phyloP scores from a whole-genome alignment of 495 filamentous ascomycete species.

The Bathelium albidoporum region DNA sequence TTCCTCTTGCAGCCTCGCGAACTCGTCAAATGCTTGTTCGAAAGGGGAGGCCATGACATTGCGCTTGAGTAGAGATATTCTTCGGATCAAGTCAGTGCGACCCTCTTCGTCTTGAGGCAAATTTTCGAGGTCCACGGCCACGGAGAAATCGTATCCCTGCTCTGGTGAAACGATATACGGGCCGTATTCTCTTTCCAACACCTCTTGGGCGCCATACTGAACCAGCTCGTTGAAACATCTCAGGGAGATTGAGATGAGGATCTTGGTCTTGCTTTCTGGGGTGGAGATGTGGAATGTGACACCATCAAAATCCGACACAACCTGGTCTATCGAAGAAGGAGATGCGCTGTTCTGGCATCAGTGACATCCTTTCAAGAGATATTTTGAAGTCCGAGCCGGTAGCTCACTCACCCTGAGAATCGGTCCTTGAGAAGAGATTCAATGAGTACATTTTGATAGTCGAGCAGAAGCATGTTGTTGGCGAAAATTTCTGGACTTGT shows the following conservation, averaged over 20 bases:
- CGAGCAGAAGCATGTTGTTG: slow-evolving; percentile 79
- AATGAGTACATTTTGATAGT: slow-evolving; percentile 98
- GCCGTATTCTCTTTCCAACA: slow-evolving; percentile 90
- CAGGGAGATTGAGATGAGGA: slow-evolving; percentile 83
- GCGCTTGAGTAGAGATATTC: slow-evolving; percentile 81
- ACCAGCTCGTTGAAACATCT: slow-evolving; percentile 90
- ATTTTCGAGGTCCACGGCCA: slow-evolving; percentile 76
- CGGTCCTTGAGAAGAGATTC: slow-evolving; percentile 91
- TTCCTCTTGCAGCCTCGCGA: slow-evolving; percentile 72
- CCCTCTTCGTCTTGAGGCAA: slow-evolving; percentile 71
- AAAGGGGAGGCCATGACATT: slow-evolving; percentile 98
- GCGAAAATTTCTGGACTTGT: no score
- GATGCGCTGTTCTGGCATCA: slow-evolving; percentile 49
- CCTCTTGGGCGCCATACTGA: slow-evolving; percentile 80
- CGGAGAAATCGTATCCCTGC: slow-evolving; percentile 86
- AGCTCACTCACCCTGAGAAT: slow-evolving; percentile 44
- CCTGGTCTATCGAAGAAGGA: slow-evolving; percentile 85
- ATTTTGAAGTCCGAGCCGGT: not conserved
- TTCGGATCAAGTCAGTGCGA: slow-evolving; percentile 71
- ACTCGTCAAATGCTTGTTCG: slow-evolving; percentile 89
- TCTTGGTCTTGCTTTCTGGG: slow-evolving; percentile 82
- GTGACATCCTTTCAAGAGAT: not conserved
- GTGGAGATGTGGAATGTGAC: slow-evolving; percentile 97
- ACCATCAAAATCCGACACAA: slow-evolving; percentile 95
- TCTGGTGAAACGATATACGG: slow-evolving; percentile 81